A percentile compares a stretch with the other conserved stretches of the same genome.
Conservation (phyloP, 805 yeast species). For the Candida ipomoeae region DNA sequence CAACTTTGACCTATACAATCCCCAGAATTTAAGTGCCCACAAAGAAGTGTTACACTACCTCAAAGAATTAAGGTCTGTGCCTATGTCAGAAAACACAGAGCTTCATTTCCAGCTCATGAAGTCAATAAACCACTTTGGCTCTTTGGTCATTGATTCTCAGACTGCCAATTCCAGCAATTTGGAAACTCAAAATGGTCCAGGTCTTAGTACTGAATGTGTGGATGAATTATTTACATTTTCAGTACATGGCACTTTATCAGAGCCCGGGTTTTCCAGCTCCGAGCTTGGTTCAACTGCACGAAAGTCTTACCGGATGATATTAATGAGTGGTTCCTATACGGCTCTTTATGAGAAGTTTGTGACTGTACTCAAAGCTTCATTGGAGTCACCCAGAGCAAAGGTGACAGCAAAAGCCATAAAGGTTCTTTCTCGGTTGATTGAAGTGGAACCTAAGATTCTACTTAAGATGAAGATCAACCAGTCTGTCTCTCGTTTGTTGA, state of each 20-base stretch:
- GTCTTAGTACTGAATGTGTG: not conserved
- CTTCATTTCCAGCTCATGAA: constrained; percentile 10
- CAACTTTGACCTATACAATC: not conserved
- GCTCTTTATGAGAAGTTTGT: constrained; percentile 51
- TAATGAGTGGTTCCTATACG: constrained; percentile 5
- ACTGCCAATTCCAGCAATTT: not conserved
- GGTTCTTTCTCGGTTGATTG: constrained; percentile 52
- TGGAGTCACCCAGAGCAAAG: constrained; percentile 31
- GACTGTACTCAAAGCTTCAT: constrained; percentile 37
- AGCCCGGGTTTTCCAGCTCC: not conserved
- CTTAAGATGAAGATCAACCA: constrained; percentile 46
- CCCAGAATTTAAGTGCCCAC: not conserved
- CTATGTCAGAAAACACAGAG: not conserved
- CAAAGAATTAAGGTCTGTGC: constrained; percentile 1
- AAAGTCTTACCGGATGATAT: constrained; percentile 2
- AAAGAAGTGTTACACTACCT: constrained; percentile 3
- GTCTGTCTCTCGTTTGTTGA: constrained; percentile 48
- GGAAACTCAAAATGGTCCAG: not conserved
- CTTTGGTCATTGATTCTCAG: not conserved
- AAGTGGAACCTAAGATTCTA: constrained; percentile 49
- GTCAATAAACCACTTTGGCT: not conserved
- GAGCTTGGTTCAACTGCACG: not conserved
- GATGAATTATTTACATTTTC: constrained; percentile 6
- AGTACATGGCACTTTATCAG: not conserved
- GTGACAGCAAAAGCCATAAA: constrained; percentile 56